These are phyloP conservation scores for Boeremia lycopersici DNA, from an alignment of 2,329 filamentous ascomycete genomes.

Conservation along the genomic window DNA sequence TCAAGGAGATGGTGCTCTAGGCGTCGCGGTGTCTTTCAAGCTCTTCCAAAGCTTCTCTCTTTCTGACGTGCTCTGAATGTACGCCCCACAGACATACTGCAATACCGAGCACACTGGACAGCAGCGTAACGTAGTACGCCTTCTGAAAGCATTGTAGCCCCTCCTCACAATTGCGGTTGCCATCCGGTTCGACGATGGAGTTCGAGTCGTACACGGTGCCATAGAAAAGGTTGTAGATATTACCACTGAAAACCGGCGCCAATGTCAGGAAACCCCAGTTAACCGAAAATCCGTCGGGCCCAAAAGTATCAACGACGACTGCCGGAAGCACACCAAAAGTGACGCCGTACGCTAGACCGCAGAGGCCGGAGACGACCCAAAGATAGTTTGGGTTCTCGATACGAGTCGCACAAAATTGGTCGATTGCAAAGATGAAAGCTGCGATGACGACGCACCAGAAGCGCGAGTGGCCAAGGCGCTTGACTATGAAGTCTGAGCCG, in stretches of 20 bases:
- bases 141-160: slow-evolving; percentile 80
- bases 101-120: slow-evolving; percentile 72
- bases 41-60: slow-evolving; percentile 41
- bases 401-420: slow-evolving; percentile 76
- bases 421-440: slow-evolving; percentile 75
- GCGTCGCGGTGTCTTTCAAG: slow-evolving; percentile 40
- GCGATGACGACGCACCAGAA: slow-evolving; percentile 90
- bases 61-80: slow-evolving; percentile 57
- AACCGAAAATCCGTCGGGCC: slow-evolving; percentile 84
- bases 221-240: slow-evolving; percentile 92
- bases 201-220: slow-evolving; percentile 83
- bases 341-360: slow-evolving; percentile 88
- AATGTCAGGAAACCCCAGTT: slow-evolving; percentile 98
- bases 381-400: slow-evolving; percentile 80
- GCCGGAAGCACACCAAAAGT: slow-evolving; percentile 94
- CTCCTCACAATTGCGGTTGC: slow-evolving; percentile 75
- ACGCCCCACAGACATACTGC: slow-evolving; percentile 74
- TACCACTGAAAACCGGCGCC: slow-evolving; percentile 83
- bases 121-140: slow-evolving; percentile 81
- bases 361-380: slow-evolving; percentile 78
- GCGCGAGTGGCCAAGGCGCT: slow-evolving; percentile 77
- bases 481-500: slow-evolving; percentile 88
- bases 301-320: slow-evolving; percentile 85
- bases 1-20: background rate
- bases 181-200: slow-evolving; percentile 69